A percentile compares a stretch with the other conserved stretches of the same genome.
Conservation (phyloP, 2,329 filamentous ascomycete genomes). For the Hypocrella siamensis region DNA sequence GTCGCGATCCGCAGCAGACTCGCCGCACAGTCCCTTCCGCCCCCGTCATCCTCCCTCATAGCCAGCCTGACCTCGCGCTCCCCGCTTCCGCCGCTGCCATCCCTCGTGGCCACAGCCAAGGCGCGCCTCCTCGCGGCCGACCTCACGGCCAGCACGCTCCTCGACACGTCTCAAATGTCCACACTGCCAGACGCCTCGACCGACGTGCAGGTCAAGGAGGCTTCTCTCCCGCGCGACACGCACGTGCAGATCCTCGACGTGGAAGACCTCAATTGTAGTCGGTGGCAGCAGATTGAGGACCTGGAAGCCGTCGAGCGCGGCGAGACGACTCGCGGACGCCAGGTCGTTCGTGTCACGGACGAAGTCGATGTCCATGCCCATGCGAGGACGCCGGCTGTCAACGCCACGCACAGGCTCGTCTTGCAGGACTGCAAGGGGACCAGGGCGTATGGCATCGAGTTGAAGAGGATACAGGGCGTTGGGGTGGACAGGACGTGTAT, state of each 20-base stretch:
- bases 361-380: conserved; percentile 4
- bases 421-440: conserved; percentile 65
- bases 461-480: conserved; percentile 49
- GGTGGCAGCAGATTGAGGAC: conserved; percentile 78
- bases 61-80: conserved; percentile 40
- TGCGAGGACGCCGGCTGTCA: conserved; percentile 6
- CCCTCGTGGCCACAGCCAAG: conserved; percentile 63
- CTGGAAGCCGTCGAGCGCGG: conserved; percentile 60
- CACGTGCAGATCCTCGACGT: conserved; percentile 75
- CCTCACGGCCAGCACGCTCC: conserved; percentile 38
- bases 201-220: conserved; percentile 36
- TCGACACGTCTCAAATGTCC: conserved; percentile 24
- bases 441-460: conserved; percentile 57
- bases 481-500: conserved; percentile 51
- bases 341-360: conserved; percentile 57
- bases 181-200: conserved; percentile 38
- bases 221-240: conserved; percentile 42
- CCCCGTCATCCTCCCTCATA: conserved; percentile 43
- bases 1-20: conserved; percentile 23
- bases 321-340: conserved; percentile 58
- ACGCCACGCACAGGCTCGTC: conserved; percentile 62
- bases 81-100: conserved; percentile 46
- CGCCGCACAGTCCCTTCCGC: conserved; percentile 36
- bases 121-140: conserved; percentile 69
- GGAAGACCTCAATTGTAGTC: conserved; percentile 63